phyloP scores from a whole-genome alignment of 1,284 basidiomycete species.

The Testicularia cyperi region DNA sequence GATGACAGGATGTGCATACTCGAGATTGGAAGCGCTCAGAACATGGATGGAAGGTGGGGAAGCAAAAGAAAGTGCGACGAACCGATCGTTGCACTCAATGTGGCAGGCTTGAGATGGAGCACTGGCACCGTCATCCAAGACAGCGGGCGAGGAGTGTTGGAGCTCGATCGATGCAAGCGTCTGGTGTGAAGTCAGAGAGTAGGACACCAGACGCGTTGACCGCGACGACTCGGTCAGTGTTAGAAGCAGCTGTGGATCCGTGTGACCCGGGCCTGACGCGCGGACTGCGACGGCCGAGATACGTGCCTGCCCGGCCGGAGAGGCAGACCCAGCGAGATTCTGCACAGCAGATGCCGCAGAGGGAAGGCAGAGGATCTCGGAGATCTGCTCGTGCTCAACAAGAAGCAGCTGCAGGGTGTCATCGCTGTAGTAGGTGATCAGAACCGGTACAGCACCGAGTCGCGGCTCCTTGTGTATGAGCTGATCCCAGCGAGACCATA shows the following conservation, averaged over 20 bases:
- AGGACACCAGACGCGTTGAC: slow-evolving; percentile 10
- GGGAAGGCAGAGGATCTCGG: slow-evolving; percentile 22
- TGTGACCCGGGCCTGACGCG: not conserved
- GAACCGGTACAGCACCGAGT: slow-evolving; percentile 9
- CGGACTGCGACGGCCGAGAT: slow-evolving; percentile 13
- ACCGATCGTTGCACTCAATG: slow-evolving; percentile 18
- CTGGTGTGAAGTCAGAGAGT: slow-evolving; percentile 25
- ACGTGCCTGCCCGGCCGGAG: not conserved
- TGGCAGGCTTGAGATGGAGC: too few species aligned
- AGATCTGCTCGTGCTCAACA: slow-evolving; percentile 19
- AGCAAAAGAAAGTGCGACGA: slow-evolving; percentile 25
- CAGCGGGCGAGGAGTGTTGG: slow-evolving; percentile 1
- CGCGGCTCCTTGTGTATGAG: slow-evolving; percentile 4
- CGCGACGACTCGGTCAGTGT: slow-evolving; percentile 5
- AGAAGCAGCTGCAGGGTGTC: slow-evolving; percentile 27
- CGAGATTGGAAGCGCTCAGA: slow-evolving; percentile 11
- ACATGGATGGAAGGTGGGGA: slow-evolving; percentile 23
- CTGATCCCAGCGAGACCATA: slow-evolving; percentile 36
- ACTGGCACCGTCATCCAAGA: too few species aligned
- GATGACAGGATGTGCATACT: slow-evolving; percentile 13
- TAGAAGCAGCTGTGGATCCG: slow-evolving; percentile 12
- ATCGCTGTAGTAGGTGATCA: slow-evolving; percentile 21
- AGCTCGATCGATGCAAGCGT: slow-evolving; percentile 10
- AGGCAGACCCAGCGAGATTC: not conserved
- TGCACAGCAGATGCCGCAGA: slow-evolving; percentile 8